Conservation (phyloP, 1,139 yeast species). For the Protomyces gravidus region DNA sequence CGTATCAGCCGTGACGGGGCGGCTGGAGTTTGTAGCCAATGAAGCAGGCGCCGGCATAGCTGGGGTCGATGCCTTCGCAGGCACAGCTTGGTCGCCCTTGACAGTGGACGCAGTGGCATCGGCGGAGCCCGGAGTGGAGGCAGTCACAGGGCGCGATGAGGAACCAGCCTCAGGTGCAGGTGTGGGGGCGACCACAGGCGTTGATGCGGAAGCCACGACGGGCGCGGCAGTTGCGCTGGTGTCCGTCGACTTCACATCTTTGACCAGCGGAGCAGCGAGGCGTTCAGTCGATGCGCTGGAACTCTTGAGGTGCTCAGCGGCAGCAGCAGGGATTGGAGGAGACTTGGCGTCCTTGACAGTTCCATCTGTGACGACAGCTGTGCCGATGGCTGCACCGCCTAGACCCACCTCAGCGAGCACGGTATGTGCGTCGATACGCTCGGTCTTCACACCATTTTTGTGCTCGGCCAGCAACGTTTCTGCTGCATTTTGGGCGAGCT, state of each 20-base stretch:
- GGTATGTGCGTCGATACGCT: conserved; percentile 23
- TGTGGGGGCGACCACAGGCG: background rate
- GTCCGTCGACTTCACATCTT: background rate
- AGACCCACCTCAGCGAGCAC: conserved; percentile 26
- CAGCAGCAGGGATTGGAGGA: conserved; percentile 15
- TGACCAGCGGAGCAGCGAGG: background rate
- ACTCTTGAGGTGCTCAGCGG: conserved; percentile 17
- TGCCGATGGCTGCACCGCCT: conserved; percentile 25
- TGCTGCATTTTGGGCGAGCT: conserved; percentile 12
- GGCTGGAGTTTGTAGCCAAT: no score
- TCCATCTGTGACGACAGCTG: conserved; percentile 22
- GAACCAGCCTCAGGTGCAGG: background rate
- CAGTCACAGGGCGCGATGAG: background rate
- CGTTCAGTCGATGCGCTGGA: background rate
- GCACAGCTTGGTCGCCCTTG: background rate
- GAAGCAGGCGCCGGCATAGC: background rate
- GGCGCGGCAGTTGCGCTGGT: background rate
- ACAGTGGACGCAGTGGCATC: background rate
- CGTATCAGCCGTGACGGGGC: conserved; percentile 1
- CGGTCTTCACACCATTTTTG: conserved; percentile 20
- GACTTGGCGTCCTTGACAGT: conserved; percentile 7
- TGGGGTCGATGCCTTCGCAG: background rate
- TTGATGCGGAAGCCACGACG: background rate
- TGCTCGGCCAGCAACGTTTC: conserved; percentile 7
- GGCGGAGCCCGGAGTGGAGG: no score